Conservation (phyloP, 1,284 basidiomycete species). For the Cryptococcus sp. region DNA sequence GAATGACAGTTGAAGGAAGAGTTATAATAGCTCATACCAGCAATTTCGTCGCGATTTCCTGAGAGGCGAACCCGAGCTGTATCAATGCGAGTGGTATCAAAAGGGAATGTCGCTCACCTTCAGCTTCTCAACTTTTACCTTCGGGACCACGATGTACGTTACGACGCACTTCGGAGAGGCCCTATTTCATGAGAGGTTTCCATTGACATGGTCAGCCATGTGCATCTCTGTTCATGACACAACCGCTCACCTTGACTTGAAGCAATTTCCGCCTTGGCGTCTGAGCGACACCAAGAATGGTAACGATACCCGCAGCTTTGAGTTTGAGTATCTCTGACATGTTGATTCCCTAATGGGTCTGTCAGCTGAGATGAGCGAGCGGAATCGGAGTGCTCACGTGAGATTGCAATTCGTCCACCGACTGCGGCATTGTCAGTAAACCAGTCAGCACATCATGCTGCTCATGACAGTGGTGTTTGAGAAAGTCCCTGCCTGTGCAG, state of each 20-base stretch:
- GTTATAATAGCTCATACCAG: slow-evolving; percentile 57
- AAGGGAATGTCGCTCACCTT: slow-evolving; percentile 60
- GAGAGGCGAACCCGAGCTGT: slow-evolving; percentile 2
- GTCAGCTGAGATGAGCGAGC: slow-evolving; percentile 14
- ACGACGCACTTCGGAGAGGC: slow-evolving; percentile 42
- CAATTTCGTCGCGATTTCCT: slow-evolving; percentile 86
- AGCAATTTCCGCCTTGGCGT: slow-evolving; percentile 81
- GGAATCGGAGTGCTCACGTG: slow-evolving; percentile 74
- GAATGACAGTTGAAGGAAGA: background rate
- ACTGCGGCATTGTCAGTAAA: slow-evolving; percentile 54
- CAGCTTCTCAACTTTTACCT: slow-evolving; percentile 91
- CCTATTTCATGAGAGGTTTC: slow-evolving; percentile 25
- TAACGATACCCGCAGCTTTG: slow-evolving; percentile 63
- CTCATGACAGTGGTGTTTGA: too few relatives aligned
- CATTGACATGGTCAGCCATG: slow-evolving; percentile 3
- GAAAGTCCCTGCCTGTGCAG: too few relatives aligned
- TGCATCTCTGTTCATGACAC: slow-evolving; percentile 1
- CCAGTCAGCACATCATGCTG: too few relatives aligned
- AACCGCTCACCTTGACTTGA: slow-evolving; percentile 75
- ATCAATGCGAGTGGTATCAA: background rate
- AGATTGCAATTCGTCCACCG: slow-evolving; percentile 82
- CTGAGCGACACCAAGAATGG: slow-evolving; percentile 58
- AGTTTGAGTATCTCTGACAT: slow-evolving; percentile 90
- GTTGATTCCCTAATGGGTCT: slow-evolving; percentile 74
- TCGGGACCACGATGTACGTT: slow-evolving; percentile 4